A percentile compares a stretch with the other conserved stretches of the same genome.
Conservation (phyloP, 129 eudicot species). For the Flaveria sonorensis region DNA sequence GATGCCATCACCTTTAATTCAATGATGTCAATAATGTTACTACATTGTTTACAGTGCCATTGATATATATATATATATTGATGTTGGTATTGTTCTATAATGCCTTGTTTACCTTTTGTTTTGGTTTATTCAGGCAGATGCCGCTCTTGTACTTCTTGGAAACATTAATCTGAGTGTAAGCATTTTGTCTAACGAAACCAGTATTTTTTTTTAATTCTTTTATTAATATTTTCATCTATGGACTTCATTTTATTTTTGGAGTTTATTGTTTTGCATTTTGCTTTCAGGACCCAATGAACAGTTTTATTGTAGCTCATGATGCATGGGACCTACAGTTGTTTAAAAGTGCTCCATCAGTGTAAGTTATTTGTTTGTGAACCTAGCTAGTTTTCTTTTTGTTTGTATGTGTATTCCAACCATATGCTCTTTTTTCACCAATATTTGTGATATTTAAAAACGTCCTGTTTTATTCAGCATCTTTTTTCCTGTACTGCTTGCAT, state of each 20-base stretch:
- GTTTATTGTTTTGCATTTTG: slow-evolving; percentile 14
- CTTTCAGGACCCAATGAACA: slow-evolving; percentile 64
- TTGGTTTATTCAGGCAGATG: slow-evolving; percentile 71
- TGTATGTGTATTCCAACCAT: neutral
- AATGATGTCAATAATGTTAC: slow-evolving; percentile 9
- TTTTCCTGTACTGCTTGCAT: neutral
- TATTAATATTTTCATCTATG: slow-evolving; percentile 8
- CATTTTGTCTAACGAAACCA: slow-evolving; percentile 18
- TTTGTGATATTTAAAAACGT: neutral
- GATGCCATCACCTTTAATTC: slow-evolving; percentile 5
- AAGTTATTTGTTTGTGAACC: slow-evolving; percentile 39
- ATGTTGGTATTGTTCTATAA: slow-evolving; percentile 17
- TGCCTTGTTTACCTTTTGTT: slow-evolving; percentile 14
- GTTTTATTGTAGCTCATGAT: slow-evolving; percentile 57
- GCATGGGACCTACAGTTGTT: slow-evolving; percentile 87
- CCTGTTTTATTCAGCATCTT: neutral
- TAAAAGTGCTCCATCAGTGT: slow-evolving; percentile 74
- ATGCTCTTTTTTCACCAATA: slow-evolving; percentile 11
- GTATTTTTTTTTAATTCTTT: neutral
- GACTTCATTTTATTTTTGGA: slow-evolving; percentile 16
- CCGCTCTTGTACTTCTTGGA: slow-evolving; percentile 75
- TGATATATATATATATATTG: neutral
- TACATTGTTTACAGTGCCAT: neutral
- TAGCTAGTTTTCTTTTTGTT: neutral
- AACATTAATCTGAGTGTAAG: slow-evolving; percentile 66